Base-by-base conservation (phyloP, 345 rosid species). In the Iberis pinnata region DNA sequence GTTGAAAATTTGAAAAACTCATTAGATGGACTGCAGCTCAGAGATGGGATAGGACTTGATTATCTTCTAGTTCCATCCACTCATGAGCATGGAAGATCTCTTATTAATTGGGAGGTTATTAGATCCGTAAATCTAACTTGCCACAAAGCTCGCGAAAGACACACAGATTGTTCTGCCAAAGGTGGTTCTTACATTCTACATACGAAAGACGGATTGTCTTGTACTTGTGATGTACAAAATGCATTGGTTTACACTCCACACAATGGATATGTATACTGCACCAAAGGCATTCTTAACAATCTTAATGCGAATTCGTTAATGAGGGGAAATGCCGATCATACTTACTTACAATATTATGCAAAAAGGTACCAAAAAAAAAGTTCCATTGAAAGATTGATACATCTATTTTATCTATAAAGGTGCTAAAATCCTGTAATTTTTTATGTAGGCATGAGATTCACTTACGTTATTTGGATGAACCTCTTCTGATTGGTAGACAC, bases 221-320 rank as follows among this genome's bases (percentile, higher is more conserved):
- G 86, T 66, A 24, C 69, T 12, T 82, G 96, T 62, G 27, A 29
- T 49, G 59, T 83, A 53, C 54, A 67, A 60, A 67, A 85, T 60
- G 83, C 88, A 9, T 56, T 92, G 71, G 84, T 85, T 18, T 76
- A 12, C 68, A 81, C 98, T 1, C 95, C 98, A 4, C 95, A 92
- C 52, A 92, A 70, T 39, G 84, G 80, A 38, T 45, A 32, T 0
- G 14, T 80, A 13, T 92, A 88, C 64, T 84, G 80, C 61, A 67
- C 83, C 24, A 56, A 58, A 3, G 88, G 78, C 9, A 15, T 70
- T 61, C 71, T 58, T 16, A 54, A 77, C n/a, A 48, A 76, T 54
- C 24, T 84, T 62, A 56, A 80, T 37, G 80, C 75, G 11, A 75
- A 74, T 45, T 88, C 98, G 3, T 20, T 35, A 33, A 20, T 88